These are phyloP conservation scores for Closterium sp. DNA, from an alignment of 139 green algal species.

Conservation along the genomic window DNA sequence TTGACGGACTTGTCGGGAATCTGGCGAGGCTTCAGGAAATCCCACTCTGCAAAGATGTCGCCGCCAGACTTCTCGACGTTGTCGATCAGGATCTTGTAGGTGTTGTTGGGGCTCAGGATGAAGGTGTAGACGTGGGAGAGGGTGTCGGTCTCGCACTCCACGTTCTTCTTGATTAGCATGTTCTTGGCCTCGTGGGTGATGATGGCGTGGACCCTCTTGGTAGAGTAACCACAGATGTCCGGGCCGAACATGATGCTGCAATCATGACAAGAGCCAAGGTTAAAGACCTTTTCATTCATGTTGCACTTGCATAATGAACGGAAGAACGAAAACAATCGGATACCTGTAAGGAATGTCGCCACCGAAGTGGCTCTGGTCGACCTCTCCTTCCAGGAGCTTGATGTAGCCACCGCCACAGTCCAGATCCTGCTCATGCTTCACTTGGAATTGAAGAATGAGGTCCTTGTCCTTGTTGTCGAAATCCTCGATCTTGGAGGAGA, in stretches of 20 bases:
- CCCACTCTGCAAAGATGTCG: slow-evolving; percentile 71
- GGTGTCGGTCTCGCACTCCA: slow-evolving; percentile 53
- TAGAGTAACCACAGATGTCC: slow-evolving; percentile 86
- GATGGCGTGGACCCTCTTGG: slow-evolving; percentile 64
- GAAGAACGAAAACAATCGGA: background rate
- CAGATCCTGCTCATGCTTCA: slow-evolving; percentile 86
- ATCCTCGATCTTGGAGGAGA: slow-evolving; percentile 62
- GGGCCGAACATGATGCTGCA: slow-evolving; percentile 99
- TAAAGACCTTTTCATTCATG: slow-evolving; percentile 32
- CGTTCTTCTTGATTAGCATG: slow-evolving; percentile 63
- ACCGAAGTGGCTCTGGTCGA: slow-evolving; percentile 71
- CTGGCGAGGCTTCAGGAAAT: slow-evolving; percentile 75
- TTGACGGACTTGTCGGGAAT: slow-evolving; percentile 82
- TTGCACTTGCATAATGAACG: background rate
- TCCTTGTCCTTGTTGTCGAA: slow-evolving; percentile 83
- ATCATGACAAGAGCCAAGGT: background rate
- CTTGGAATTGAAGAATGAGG: slow-evolving; percentile 81
- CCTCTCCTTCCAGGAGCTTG: slow-evolving; percentile 74
- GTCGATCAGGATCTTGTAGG: slow-evolving; percentile 76
- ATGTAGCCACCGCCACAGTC: slow-evolving; percentile 91
- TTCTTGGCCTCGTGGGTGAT: slow-evolving; percentile 76
- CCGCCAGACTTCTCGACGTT: slow-evolving; percentile 65
- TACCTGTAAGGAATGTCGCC: slow-evolving; percentile 66
- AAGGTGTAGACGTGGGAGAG: slow-evolving; percentile 64
- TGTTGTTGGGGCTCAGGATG: slow-evolving; percentile 58